Evolutionary conservation across 352 stramenopile species (phyloP), one percentile per base, ranked within the genome.

Genomic region (Phytophthora litchii): DNA sequence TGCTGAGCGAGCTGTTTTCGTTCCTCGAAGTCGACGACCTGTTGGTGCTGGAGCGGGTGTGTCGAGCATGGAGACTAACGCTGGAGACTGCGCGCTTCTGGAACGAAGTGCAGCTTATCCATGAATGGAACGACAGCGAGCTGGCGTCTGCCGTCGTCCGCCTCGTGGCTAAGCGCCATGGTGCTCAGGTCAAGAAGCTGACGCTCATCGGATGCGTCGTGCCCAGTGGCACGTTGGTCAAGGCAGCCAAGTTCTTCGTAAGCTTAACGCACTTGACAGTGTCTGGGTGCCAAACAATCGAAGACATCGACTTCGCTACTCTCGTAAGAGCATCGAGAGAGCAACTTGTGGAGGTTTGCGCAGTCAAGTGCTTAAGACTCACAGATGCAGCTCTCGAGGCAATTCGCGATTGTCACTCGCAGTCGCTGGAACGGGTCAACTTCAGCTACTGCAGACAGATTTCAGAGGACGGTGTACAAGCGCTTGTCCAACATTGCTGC

Each of bases 381-480:
- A 84, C 80, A 11, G 68, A 88, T 40, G 41, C 25, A 8, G 38
- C 73, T 5, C 60, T 89, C 3, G n/a, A 54, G 13, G 56, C 44
- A 5, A 55, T 77, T 0, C 62, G 59, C 16, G 13, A 44, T 3
- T 43, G 53, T 36, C 75, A 88, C 34, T 68, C 56, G 0, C 37
- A 73, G 58, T 76, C 64, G 27, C 54, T 88, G 4, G 17, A 77
- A 23, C 61, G 61, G 14, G 54, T 89, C 37, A 77, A 88, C 45
- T 82, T 89, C 19, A 89, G 80, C 37, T 68, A 86, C 52, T 88
- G 78, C 53, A 70, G 80, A 43, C 66, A 86, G 12, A 62, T 89
- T 34, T 79, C 80, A 3, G 60, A 63, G 14, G 14, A 58, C 1
- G 76, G 72, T 0, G 65, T 88, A 10, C 32, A 66, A 13, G 45